Conservation (phyloP, 805 yeast species). For the Nakazawaea molendinolei region DNA sequence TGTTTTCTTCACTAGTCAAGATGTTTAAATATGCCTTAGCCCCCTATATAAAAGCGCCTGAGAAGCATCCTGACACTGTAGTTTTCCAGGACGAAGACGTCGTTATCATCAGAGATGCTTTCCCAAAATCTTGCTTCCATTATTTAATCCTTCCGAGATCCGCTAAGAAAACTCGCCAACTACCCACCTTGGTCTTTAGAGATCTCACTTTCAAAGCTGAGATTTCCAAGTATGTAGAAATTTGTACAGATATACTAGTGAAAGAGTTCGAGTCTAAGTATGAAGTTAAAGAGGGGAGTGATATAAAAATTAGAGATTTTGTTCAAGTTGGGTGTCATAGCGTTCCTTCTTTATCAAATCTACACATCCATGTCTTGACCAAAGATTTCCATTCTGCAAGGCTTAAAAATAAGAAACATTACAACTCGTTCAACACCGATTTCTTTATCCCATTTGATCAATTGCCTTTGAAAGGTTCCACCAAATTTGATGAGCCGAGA, state of each 20-base stretch:
- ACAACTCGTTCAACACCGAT: slow-evolving; percentile 58
- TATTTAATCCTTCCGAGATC: slow-evolving; percentile 54
- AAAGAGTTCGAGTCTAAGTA: slow-evolving; percentile 16
- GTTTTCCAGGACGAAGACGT: slow-evolving; percentile 44
- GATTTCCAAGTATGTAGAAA: slow-evolving; percentile 28
- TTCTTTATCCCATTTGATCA: slow-evolving; percentile 56
- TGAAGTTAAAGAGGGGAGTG: slow-evolving; percentile 12
- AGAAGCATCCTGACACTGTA: slow-evolving; percentile 27
- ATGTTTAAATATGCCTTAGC: slow-evolving; percentile 43
- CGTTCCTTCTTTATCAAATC: slow-evolving; percentile 59
- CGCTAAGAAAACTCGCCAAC: slow-evolving; percentile 29
- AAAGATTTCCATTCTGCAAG: slow-evolving; percentile 48
- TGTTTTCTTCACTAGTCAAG: no score
- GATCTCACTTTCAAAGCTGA: slow-evolving; percentile 24
- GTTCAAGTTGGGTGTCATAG: slow-evolving; percentile 62
- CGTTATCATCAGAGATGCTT: slow-evolving; percentile 52
- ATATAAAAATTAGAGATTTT: slow-evolving; percentile 24
- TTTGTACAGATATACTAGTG: slow-evolving; percentile 22
- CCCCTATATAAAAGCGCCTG: slow-evolving; percentile 43
- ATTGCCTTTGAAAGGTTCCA: slow-evolving; percentile 34
- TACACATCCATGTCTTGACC: slow-evolving; percentile 71
- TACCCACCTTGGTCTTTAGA: slow-evolving; percentile 47
- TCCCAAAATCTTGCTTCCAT: slow-evolving; percentile 59
- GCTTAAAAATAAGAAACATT: slow-evolving; percentile 60
- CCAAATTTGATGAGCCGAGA: slow-evolving; percentile 26